Base-by-base conservation (phyloP, 345 rosid genomes). In the Laguncularia racemosa region DNA sequence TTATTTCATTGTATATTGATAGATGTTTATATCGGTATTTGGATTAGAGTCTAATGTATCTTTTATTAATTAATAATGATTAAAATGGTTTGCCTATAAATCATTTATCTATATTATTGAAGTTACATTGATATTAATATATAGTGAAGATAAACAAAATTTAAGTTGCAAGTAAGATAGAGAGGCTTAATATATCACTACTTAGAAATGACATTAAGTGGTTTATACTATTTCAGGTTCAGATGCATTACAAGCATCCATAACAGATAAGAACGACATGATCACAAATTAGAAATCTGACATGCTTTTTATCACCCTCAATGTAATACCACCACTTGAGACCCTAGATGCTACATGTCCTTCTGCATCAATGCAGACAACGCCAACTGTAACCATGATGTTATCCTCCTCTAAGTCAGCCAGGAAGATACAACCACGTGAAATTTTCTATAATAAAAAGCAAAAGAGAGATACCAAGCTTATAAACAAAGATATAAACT, bases 241-340 rank as follows among this genome's bases (percentile, higher is more conserved):
- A n/a, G n/a, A n/a, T n/a, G 49, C 13, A 20, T 14, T 53, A n/a
- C 49, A n/a, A 20, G 20, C 12, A 10, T 44, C 21, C 40, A 33
- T 33, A 33, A 33, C 52, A 21, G 52, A 45, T 50, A 9, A 49
- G 19, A 53, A 49, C 56, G 50, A 52, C 46, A 26, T 18, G 51
- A 56, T 33, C 8, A 44, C 17, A 52, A 53, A 50, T 15, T 11
- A 17, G 46, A 16, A 50, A 9, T 59, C 28, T 4, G 46, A 54
- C 53, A 14, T 51, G 53, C 52, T 40, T 26, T 13, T 21, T 1
- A 38, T 46, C 66, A 93, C 97, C 97, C 87, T 93, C 74, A 93
- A 46, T 54, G 97, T 96, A 58, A 87, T 87, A 59, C 97, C 99
- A 48, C 97, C 97, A 70, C 99, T 93, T 28, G 99, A 93, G 64